A percentile compares a stretch with the other conserved stretches of the same genome.
These are phyloP conservation scores for Amborella trichopoda DNA, from an alignment of 164 flowering plant species.

Conservation along the genomic window DNA sequence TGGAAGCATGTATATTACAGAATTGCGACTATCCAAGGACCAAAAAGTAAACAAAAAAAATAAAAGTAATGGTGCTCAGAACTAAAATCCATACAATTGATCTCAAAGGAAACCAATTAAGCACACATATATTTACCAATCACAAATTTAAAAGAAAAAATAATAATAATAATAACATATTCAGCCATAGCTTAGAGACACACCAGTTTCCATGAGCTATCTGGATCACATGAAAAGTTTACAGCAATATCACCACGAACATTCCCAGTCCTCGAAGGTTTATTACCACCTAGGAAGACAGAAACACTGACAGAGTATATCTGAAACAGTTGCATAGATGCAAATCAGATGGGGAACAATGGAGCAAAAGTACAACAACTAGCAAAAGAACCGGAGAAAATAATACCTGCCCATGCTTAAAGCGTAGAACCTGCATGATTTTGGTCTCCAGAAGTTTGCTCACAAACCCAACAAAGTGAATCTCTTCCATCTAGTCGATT, in stretches of 20 bases:
- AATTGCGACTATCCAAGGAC: too few species aligned
- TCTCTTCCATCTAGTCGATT: conserved; percentile 62
- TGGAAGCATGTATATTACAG: too few species aligned
- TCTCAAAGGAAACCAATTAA: too few species aligned
- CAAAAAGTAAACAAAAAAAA: too few species aligned
- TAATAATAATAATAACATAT: too few species aligned
- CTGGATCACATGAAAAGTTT: conserved; percentile 93
- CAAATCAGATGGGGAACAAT: neutral
- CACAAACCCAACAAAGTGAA: conserved; percentile 74
- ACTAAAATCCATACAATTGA: too few species aligned
- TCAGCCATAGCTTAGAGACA: too few species aligned
- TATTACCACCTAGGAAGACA: conserved; percentile 93
- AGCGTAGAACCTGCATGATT: conserved; percentile 83
- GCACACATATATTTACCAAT: too few species aligned
- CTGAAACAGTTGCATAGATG: conserved; percentile 18
- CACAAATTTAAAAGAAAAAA: too few species aligned
- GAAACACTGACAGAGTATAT: conserved; percentile 88
- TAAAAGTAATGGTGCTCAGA: too few species aligned
- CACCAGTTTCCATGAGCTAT: conserved; percentile 70
- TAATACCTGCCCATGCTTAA: conserved; percentile 89
- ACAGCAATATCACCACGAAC: conserved; percentile 88
- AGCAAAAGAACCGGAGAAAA: neutral
- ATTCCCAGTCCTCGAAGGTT: conserved; percentile 77
- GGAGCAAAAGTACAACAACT: neutral
- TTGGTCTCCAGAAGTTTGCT: conserved; percentile 90